Conservation (phyloP, 2,329 filamentous ascomycete species). For the Pseudocercospora vitis region DNA sequence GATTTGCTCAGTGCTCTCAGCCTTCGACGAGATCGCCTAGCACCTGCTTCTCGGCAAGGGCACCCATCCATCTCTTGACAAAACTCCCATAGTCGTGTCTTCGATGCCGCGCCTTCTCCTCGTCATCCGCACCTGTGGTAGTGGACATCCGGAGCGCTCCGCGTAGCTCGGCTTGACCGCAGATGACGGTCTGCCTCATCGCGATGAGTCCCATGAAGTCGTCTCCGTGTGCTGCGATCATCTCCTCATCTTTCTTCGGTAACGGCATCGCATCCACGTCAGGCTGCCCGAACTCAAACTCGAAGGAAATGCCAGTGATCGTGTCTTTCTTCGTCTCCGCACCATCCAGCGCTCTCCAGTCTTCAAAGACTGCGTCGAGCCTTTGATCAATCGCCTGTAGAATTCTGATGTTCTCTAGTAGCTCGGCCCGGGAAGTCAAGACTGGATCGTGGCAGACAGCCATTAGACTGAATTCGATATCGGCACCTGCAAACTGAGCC, state of each 20-base stretch:
- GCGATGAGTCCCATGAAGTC: slow-evolving; percentile 37
- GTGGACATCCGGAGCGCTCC: slow-evolving; percentile 22
- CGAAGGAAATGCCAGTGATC: slow-evolving; percentile 20
- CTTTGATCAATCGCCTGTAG: slow-evolving; percentile 43
- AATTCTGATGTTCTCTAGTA: slow-evolving; percentile 48
- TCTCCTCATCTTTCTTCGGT: slow-evolving; percentile 26
- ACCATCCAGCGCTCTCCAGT: slow-evolving; percentile 46
- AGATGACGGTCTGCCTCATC: slow-evolving; percentile 44
- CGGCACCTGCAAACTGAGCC: slow-evolving; percentile 62
- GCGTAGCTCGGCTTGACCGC: slow-evolving; percentile 41
- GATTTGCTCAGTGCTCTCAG: no score
- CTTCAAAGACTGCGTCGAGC: slow-evolving; percentile 42
- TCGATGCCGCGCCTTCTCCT: slow-evolving; percentile 55
- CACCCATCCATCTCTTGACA: slow-evolving; percentile 67
- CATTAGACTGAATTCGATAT: slow-evolving; percentile 74
- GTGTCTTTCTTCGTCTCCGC: slow-evolving; percentile 27
- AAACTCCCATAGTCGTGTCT: slow-evolving; percentile 63
- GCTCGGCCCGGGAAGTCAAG: slow-evolving; percentile 45
- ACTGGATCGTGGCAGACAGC: slow-evolving; percentile 70
- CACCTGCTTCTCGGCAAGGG: slow-evolving; percentile 65
- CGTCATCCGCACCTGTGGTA: slow-evolving; percentile 47
- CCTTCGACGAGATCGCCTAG: slow-evolving; percentile 44
- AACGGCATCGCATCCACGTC: slow-evolving; percentile 40
- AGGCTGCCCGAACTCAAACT: slow-evolving; percentile 30
- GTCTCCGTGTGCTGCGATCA: slow-evolving; percentile 29